phyloP scores from a whole-genome alignment of 257 asterid species.

The Linderniella brevidens region DNA sequence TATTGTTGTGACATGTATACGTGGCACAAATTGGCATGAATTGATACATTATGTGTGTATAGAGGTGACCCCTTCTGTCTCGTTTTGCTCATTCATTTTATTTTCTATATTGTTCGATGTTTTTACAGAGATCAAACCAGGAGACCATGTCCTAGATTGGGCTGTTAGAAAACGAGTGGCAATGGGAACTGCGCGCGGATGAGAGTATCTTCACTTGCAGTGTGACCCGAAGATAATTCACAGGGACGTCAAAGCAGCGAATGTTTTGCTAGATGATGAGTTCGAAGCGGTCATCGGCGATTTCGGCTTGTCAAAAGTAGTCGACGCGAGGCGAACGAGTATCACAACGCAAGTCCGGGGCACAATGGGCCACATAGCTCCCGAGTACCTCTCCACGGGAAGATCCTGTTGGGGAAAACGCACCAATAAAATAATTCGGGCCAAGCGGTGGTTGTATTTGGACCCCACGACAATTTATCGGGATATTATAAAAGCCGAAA shows the following conservation, averaged over 20 bases:
- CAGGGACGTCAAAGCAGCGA: background rate
- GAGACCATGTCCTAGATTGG: background rate
- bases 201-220: background rate
- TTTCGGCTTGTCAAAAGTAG: background rate
- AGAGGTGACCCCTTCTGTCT: no score
- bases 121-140: background rate
- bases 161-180: background rate
- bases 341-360: background rate
- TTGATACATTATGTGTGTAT: no score
- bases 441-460: no score
- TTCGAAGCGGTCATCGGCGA: slow-evolving; percentile 3
- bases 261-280: background rate
- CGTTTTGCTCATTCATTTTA: no score
- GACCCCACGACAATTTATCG: no score
- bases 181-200: background rate
- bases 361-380: slow-evolving; percentile 2
- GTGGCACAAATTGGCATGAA: no score
- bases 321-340: background rate
- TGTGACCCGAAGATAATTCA: slow-evolving; percentile 1
- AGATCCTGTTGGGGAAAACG: no score
- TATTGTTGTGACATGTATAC: no score
- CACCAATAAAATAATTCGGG: no score
- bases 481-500: no score
- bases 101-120: no score
- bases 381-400: slow-evolving; percentile 1